Conservation (phyloP, 176 grass and related monocot genomes). For the Carex parvula region DNA sequence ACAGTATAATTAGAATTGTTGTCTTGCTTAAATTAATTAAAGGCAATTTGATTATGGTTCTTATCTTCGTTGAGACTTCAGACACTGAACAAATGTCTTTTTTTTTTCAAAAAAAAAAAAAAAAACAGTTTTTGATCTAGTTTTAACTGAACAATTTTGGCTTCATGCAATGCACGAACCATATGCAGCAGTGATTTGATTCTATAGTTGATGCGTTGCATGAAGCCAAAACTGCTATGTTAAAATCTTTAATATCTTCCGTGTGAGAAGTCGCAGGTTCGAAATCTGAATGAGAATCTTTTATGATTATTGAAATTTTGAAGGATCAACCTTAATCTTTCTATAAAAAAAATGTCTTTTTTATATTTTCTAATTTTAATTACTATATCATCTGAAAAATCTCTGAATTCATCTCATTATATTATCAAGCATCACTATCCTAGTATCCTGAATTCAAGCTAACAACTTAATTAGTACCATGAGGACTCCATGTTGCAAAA, state of each 20-base stretch:
- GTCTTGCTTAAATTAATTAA: neutral
- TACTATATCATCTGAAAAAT: neutral
- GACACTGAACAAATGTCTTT: neutral
- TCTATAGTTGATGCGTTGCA: too few species aligned
- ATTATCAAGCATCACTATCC: neutral
- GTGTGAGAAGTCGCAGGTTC: too few species aligned
- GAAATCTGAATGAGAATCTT: too few species aligned
- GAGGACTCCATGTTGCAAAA: conserved; percentile 39
- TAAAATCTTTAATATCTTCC: too few species aligned
- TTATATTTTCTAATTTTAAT: neutral
- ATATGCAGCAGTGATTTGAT: too few species aligned
- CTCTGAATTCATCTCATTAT: neutral
- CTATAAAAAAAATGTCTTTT: too few species aligned
- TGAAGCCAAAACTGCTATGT: too few species aligned
- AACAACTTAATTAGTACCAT: conserved; percentile 13
- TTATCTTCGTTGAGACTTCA: neutral
- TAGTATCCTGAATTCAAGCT: neutral
- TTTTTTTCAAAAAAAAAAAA: neutral
- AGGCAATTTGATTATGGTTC: neutral
- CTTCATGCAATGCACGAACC: too few species aligned
- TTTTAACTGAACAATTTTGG: too few species aligned
- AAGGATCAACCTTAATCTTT: too few species aligned
- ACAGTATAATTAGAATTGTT: neutral
- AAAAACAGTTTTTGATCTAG: too few species aligned
- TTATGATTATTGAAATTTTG: too few species aligned